Base-by-base conservation (phyloP, 1,139 yeast species). In the Nakaseomyces sp. region DNA sequence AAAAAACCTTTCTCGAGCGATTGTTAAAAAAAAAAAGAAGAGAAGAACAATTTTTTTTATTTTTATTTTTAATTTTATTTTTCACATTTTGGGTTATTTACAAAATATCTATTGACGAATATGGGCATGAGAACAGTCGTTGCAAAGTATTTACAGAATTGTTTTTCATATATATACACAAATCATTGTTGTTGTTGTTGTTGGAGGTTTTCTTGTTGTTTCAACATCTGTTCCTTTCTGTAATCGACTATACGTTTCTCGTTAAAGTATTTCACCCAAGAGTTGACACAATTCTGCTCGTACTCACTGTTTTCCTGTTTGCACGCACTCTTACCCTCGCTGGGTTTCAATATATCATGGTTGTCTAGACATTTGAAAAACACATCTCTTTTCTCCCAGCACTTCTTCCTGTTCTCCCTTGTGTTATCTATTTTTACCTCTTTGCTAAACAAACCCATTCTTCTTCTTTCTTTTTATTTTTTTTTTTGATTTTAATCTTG, bases 191-290 rank as follows among this genome's bases (percentile, higher is more conserved):
- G 4, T n/a, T n/a, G 7, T 30, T 30, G 8, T 30, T 30, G 7
- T 16, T 15, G 18, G 5, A 5, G 12, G 6, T 13, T 13, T 65
- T 70, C 52, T 74, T 80, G 53, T 77, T 74, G 52, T 74, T 73
- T 68, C 56, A 79, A 51, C 57, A 77, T 72, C 47, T 66, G 63
- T 47, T 72, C 78, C 56, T 73, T 74, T 54, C 76, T 73, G 47
- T 68, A 61, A 47, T 79, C 84, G 43, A 72, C 74, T 5, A 76
- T 76, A 48, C 86, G 69, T 56, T 79, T 79, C 60, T 79, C 81
- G 55, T 79, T 79, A 65, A 81, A 81, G 57, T 81, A 80, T 41
- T 74, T 71, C 26, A 77, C 79, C 88, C 88, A 81, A 45, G 80
- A 72, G 22, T 71, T 70, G n/a, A 78, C 77, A 58, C 88, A 81